Evolutionary conservation across 306 rosid genomes (phyloP), one percentile per base, ranked within the genome.

Genomic region (Calophaca sinica): DNA sequence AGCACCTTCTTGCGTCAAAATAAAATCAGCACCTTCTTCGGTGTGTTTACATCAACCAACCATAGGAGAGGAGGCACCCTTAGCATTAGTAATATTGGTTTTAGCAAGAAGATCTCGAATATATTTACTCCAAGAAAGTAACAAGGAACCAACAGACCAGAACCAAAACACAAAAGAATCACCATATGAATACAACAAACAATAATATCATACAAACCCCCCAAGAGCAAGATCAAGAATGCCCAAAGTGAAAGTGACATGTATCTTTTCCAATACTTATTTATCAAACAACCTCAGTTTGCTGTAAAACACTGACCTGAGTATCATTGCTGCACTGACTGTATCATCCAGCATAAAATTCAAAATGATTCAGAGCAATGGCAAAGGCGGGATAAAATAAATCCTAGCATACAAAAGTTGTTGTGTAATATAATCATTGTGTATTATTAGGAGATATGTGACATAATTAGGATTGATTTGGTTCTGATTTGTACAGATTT

Each of bases 321-420:
- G 78, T 42, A 66, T 57, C 10, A 10, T 38, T 33, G 45, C 14
- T 62, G 67, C 52, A 15, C 50, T 15, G 32, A 71, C 10, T 31
- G 31, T 28, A 50, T 38, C 14, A 32, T 51, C 59, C 28, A 7
- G 55, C 15, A 73, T 26, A 49, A 66, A 72, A 73, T 7, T 10
- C 73, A 49, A n/a, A 28, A 39, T 68, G 69, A 46, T 41, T 15
- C 28, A 80, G 32, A 73, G 44, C 42, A 46, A 73, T 73, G 55
- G 44, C 71, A 51, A 28, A 10, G 44, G 26, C 10, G 9, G 35
- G 65, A 36, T 36, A 62, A 59, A 75, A 6, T 62, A 36, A 5
- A 3, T 36, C 67, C 61, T 69, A 73, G 49, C 68, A 77, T 66
- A 32, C 4, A 49, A 63, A 45, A 74, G n/a, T n/a, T n/a, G n/a